Base-by-base conservation (phyloP, 129 eudicot species). In the Chrysanthemum seticuspe region DNA sequence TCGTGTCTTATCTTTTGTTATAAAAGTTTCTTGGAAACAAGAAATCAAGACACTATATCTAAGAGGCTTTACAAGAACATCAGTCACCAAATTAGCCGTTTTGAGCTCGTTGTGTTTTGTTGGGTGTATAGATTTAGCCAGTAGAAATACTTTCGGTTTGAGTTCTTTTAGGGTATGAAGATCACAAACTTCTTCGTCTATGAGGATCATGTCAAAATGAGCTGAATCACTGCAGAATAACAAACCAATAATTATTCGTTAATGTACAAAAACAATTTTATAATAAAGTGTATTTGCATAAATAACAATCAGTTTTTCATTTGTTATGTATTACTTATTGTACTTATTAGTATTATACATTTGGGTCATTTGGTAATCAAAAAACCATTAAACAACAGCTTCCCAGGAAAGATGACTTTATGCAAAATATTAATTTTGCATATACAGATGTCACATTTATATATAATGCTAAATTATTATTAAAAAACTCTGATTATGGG, bases 121-220 rank as follows among this genome's bases (percentile, higher is more conserved):
- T 7, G 47, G 47, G 10, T 40, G 10, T 36, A 62, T 19, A n/a
- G 86, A 64, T 70, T 59, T 79, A 15, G 88, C 85, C 83, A 87
- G 58, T 34, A 90, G 67, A 62, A 85, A 81, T 40, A 87, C 68
- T 75, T 87, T 87, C 7, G 65, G 53, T 65, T 65, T 50, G 68
- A 81, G 68, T 9, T 62, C 77, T 21, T 82, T 81, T 68, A 85
- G 77, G 61, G 55, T 67, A 67, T 62, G 68, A 25, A 62, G 78
- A 31, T 78, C 82, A 85, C 93, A 92, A 27, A 71, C 71, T 53
- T 87, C 96, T 69, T 85, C 74, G 68, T 92, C 96, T 72, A 85
- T 56, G 72, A 92, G 82, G 84, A 89, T 70, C 91, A 89, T 79
- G 21, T 81, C 83, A 60, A 82, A 61, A 69, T 25, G 56, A 58